These are phyloP conservation scores for Blastobotrys persicus DNA, from an alignment of 1,139 yeast species.

Conservation along the genomic window DNA sequence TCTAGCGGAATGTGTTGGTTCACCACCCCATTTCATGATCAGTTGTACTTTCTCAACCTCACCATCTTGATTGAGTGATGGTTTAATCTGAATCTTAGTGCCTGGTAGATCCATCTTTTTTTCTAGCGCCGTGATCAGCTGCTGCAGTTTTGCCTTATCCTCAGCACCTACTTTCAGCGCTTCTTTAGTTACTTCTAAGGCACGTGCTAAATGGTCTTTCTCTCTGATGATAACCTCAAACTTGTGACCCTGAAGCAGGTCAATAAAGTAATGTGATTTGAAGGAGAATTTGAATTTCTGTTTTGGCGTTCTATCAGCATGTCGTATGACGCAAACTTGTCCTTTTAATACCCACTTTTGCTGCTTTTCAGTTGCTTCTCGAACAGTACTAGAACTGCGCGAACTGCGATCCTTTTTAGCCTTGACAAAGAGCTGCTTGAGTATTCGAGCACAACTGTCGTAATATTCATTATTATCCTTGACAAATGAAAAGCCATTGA, in stretches of 20 bases:
- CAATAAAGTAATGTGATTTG: constrained; percentile 80
- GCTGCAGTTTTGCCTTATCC: constrained; percentile 71
- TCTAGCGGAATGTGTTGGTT: constrained; percentile 96
- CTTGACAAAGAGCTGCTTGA: constrained; percentile 66
- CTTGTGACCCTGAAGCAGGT: constrained; percentile 86
- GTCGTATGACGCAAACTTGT: constrained; percentile 85
- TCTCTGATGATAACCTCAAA: constrained; percentile 95
- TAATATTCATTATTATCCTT: constrained; percentile 88
- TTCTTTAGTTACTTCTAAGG: constrained; percentile 74
- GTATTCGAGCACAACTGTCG: constrained; percentile 74
- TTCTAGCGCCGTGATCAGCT: constrained; percentile 77
- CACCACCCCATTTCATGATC: constrained; percentile 98
- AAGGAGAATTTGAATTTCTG: constrained; percentile 96
- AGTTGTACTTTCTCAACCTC: constrained; percentile 95
- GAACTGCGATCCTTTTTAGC: constrained; percentile 54
- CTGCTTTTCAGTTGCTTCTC: constrained; percentile 55
- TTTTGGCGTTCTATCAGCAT: constrained; percentile 99
- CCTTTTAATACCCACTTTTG: constrained; percentile 98
- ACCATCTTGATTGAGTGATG: constrained; percentile 55
- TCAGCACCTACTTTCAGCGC: constrained; percentile 80
- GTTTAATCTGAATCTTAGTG: constrained; percentile 93
- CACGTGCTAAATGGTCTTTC: constrained; percentile 79
- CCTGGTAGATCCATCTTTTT: constrained; percentile 92
- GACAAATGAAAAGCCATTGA: constrained; percentile 96
- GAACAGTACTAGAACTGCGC: background rate